Evolutionary conservation across 176 grass and related monocot species (phyloP).

Genomic region (Dendrocalamus sinicus): DNA sequence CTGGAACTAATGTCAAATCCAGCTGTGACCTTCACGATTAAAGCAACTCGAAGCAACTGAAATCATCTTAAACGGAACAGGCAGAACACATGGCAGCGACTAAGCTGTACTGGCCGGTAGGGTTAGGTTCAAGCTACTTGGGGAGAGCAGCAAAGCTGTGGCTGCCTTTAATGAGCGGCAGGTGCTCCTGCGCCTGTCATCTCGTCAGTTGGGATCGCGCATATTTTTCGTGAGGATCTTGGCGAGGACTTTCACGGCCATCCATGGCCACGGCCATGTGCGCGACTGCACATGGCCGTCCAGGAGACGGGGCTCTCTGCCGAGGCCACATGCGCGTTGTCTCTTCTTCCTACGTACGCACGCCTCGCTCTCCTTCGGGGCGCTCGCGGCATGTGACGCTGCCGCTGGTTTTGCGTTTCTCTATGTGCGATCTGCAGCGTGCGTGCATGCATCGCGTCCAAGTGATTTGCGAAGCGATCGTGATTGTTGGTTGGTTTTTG

Average conservation of each 20-base stretch:
- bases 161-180: slow-evolving; percentile 20
- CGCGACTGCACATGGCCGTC: slow-evolving; percentile 8
- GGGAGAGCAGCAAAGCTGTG: background rate
- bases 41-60: background rate
- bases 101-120: background rate
- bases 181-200: background rate
- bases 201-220: background rate
- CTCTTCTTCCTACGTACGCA: background rate
- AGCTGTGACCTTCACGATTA: background rate
- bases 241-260: slow-evolving; percentile 12
- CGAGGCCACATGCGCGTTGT: slow-evolving; percentile 41
- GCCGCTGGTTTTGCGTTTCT: background rate
- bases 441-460: background rate
- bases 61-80: background rate
- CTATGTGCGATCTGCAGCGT: background rate
- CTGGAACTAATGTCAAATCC: background rate
- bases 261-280: slow-evolving; percentile 9
- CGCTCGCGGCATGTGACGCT: slow-evolving; percentile 15
- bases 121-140: background rate
- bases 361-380: background rate
- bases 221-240: background rate
- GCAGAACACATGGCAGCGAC: slow-evolving; percentile 19
- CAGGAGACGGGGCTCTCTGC: background rate
- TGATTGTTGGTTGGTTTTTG: slow-evolving; percentile 22
- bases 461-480: background rate